Evolutionary conservation across 2,329 filamentous ascomycete species (phyloP).

Genomic region (Paramyrothecium sp.): DNA sequence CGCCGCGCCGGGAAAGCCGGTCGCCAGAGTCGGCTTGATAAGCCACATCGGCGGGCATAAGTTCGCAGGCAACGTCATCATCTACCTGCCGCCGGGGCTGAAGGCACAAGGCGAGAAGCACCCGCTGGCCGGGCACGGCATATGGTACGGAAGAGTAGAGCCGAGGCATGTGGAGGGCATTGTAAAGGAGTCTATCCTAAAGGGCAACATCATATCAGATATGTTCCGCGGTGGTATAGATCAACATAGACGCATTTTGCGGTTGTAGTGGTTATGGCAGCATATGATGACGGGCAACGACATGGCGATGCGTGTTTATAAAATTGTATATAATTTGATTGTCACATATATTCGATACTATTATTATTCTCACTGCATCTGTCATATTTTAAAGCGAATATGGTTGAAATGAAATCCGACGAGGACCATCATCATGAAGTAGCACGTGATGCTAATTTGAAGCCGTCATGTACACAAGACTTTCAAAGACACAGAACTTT

Average conservation of each 20-base stretch:
- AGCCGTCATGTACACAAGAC: too few relatives aligned
- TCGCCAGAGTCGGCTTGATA: slow-evolving; percentile 66
- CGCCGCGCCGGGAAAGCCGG: slow-evolving; percentile 13
- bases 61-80: slow-evolving; percentile 80
- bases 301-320: neutral
- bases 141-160: slow-evolving; percentile 82
- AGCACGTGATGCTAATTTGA: too few relatives aligned
- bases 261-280: slow-evolving; percentile 28
- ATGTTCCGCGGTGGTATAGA: slow-evolving; percentile 71
- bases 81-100: slow-evolving; percentile 67
- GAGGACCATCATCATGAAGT: neutral
- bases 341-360: too few relatives aligned
- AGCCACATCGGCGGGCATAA: slow-evolving; percentile 85
- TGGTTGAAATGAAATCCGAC: too few relatives aligned
- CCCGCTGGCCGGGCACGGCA: slow-evolving; percentile 65
- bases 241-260: slow-evolving; percentile 49
- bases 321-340: too few relatives aligned
- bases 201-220: slow-evolving; percentile 66
- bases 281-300: neutral
- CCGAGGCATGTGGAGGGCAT: slow-evolving; percentile 75
- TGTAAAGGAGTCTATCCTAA: slow-evolving; percentile 66
- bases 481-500: too few relatives aligned
- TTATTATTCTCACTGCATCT: too few relatives aligned
- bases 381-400: too few relatives aligned
- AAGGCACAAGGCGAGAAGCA: slow-evolving; percentile 44